Evolutionary conservation across 768 basidiomycete species (phyloP).

Genomic region (Mycena haematopus): DNA sequence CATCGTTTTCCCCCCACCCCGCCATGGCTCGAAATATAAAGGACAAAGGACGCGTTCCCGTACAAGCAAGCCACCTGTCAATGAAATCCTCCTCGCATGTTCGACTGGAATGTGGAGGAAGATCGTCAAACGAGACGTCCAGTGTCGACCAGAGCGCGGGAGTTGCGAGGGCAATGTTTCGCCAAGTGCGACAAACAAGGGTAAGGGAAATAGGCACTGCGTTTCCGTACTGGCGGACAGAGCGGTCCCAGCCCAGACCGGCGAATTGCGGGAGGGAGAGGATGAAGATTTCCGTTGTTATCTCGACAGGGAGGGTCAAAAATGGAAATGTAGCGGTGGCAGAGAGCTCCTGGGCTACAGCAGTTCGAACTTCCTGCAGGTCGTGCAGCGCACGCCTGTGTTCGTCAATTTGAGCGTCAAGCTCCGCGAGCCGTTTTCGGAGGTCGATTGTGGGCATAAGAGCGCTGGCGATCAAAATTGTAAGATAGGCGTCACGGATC

Average conservation of each 20-base stretch:
- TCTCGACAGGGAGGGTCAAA: neutral
- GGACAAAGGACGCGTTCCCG: neutral
- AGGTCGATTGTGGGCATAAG: no score
- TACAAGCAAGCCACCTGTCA: slow-evolving; percentile 2
- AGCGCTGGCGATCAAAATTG: neutral
- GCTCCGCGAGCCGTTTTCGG: neutral
- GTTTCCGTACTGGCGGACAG: neutral
- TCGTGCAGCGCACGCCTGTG: neutral
- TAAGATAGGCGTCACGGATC: no score
- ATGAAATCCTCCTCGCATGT: neutral
- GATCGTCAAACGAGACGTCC: neutral
- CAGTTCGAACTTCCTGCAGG: neutral
- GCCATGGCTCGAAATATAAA: neutral
- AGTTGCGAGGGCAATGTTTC: neutral
- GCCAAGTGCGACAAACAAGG: neutral
- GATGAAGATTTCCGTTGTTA: neutral
- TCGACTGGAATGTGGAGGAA: neutral
- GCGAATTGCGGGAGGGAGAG: neutral
- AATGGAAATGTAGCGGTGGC: neutral
- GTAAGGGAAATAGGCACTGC: neutral
- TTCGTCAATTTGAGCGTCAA: neutral
- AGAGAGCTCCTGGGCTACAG: neutral
- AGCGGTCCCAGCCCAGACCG: neutral
- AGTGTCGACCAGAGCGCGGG: slow-evolving; percentile 1
- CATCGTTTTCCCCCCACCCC: neutral